Evolutionary conservation across 1,284 basidiomycete species (phyloP).

Genomic region (Rhodotorula sp.): DNA sequence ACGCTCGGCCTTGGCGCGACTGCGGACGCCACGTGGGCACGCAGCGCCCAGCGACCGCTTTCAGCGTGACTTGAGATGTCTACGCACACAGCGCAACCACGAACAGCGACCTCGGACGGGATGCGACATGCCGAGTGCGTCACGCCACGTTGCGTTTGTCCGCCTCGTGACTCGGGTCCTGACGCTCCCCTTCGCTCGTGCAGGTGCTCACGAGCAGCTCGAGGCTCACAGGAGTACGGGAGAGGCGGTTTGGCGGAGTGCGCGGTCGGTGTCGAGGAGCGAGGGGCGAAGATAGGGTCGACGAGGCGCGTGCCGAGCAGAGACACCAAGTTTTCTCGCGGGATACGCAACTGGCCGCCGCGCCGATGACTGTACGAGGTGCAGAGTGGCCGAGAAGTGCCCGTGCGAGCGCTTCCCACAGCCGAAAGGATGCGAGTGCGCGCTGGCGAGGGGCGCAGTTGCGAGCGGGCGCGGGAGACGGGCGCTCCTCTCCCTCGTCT

Average conservation of each 20-base stretch:
- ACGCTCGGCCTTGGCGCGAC: too few species aligned
- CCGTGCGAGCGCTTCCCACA: too few species aligned
- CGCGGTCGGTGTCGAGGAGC: neutral
- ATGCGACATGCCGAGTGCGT: neutral
- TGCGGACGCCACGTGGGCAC: too few species aligned
- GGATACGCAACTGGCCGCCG: too few species aligned
- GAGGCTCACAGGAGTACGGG: too few species aligned
- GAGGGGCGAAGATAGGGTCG: neutral
- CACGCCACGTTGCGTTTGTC: neutral
- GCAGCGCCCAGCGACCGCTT: too few species aligned
- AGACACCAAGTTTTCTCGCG: neutral
- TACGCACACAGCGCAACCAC: neutral
- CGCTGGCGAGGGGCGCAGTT: too few species aligned
- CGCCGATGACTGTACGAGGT: neutral
- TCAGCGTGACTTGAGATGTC: neutral
- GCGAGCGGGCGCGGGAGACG: too few species aligned
- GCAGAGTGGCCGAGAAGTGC: neutral
- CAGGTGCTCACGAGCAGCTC: slow-evolving; percentile 11
- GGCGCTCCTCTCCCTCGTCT: too few species aligned
- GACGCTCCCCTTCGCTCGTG: neutral
- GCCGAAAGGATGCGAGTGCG: too few species aligned
- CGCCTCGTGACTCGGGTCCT: neutral
- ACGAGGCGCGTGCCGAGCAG: neutral
- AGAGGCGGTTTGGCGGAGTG: too few species aligned
- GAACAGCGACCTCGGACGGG: too few species aligned